Conservation (phyloP, 2,329 filamentous ascomycete species). For the Hymenoscyphus infarciens region DNA sequence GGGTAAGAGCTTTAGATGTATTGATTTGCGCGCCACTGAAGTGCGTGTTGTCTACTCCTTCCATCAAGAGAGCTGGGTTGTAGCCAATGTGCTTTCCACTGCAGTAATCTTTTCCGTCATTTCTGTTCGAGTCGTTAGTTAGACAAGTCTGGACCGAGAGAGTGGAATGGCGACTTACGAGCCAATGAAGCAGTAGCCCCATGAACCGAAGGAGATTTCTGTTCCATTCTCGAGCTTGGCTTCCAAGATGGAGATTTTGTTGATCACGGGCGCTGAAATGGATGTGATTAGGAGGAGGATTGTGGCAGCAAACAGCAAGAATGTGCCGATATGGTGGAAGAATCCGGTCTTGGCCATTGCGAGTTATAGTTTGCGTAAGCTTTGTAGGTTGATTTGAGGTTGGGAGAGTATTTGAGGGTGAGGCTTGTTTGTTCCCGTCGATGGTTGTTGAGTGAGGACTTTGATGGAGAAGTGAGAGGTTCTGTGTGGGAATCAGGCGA, state of each 20-base stretch:
- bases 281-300: constrained; percentile 56
- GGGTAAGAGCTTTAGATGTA: constrained; percentile 49
- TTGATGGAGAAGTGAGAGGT: not conserved
- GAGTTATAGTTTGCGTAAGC: not conserved
- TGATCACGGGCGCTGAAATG: constrained; percentile 57
- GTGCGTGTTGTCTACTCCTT: constrained; percentile 34
- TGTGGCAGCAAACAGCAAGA: constrained; percentile 52
- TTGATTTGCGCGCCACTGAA: constrained; percentile 43
- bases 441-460: not conserved
- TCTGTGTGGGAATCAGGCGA: not conserved
- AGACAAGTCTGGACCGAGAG: not conserved
- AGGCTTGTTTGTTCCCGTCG: constrained; percentile 1
- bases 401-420: not conserved
- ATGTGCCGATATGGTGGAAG: constrained; percentile 55
- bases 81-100: constrained; percentile 51
- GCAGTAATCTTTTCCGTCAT: constrained; percentile 44
- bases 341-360: constrained; percentile 30
- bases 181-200: constrained; percentile 52
- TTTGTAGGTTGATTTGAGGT: not conserved
- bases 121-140: constrained; percentile 5
- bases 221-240: constrained; percentile 43
- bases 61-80: constrained; percentile 47
- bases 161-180: constrained; percentile 21
- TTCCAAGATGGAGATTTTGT: constrained; percentile 51
- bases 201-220: constrained; percentile 53